phyloP scores from a whole-genome alignment of 2,329 filamentous ascomycete genomes.

The Clonostachys byssicola region DNA sequence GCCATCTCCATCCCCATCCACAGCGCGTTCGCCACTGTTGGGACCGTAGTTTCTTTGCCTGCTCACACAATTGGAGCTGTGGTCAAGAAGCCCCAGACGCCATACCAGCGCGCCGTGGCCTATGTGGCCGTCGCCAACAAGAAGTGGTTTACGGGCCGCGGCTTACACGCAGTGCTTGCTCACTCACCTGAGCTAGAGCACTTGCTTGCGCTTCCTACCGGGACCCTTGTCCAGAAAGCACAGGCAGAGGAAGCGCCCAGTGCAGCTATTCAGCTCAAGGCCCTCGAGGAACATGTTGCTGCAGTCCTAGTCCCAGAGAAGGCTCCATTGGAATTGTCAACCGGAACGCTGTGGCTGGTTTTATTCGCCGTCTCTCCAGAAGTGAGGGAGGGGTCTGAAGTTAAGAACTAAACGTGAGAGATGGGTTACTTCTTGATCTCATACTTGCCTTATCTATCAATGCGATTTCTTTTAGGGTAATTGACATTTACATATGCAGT shows the following conservation, averaged over 20 bases:
- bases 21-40: conserved; percentile 26
- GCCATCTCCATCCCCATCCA: conserved; percentile 30
- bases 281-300: conserved; percentile 17
- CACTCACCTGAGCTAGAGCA: conserved; percentile 22
- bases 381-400: too few species aligned
- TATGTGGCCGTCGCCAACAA: conserved; percentile 35
- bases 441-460: too few species aligned
- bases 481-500: too few species aligned
- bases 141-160: conserved; percentile 34
- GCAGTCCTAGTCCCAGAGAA: conserved; percentile 17
- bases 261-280: conserved; percentile 12
- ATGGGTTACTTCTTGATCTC: too few species aligned
- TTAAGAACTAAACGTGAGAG: too few species aligned
- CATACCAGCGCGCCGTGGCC: conserved; percentile 31
- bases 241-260: conserved; percentile 9
- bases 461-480: too few species aligned
- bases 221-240: conserved; percentile 33
- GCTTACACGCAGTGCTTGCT: conserved; percentile 28
- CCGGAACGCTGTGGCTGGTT: conserved; percentile 28
- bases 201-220: conserved; percentile 19
- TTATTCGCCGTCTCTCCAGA: conserved; percentile 7
- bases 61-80: conserved; percentile 22
- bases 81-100: conserved; percentile 30
- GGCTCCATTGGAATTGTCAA: conserved; percentile 14
- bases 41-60: conserved; percentile 26